These are phyloP conservation scores for Dactylorhiza incarnata DNA, from an alignment of 106 monocot genomes.

Conservation along the genomic window DNA sequence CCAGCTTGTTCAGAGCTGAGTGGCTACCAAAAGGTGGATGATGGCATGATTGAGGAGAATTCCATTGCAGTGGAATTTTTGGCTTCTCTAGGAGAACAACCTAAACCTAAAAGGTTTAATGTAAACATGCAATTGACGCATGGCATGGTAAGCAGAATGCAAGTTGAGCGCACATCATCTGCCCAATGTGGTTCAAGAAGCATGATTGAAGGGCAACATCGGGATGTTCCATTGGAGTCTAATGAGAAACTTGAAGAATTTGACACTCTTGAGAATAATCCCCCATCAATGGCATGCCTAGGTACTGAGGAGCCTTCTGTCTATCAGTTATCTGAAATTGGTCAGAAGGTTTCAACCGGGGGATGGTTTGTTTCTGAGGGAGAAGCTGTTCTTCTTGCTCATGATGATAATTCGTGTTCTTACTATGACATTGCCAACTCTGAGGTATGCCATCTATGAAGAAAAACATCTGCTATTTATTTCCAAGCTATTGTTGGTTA, in stretches of 20 bases:
- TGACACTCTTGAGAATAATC: constrained; percentile 61
- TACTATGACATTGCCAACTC: constrained; percentile 80
- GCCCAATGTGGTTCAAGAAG: constrained; percentile 15
- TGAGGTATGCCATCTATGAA: constrained; percentile 42
- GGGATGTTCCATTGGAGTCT: constrained; percentile 26
- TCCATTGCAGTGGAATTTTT: constrained; percentile 66
- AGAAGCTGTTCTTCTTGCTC: constrained; percentile 92
- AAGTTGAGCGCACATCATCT: constrained; percentile 13
- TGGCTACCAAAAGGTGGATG: constrained; percentile 3
- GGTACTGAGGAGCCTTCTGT: constrained; percentile 39
- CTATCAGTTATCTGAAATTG: constrained; percentile 51
- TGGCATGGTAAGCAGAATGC: constrained; percentile 15
- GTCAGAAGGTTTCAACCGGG: constrained; percentile 62
- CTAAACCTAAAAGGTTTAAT: constrained; percentile 4
- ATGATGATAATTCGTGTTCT: constrained; percentile 78
- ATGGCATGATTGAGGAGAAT: constrained; percentile 55
- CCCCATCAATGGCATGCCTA: constrained; percentile 20
- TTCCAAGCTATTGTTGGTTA: not conserved
- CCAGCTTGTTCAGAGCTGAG: not conserved
- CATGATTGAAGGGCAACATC: not conserved
- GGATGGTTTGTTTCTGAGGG: constrained; percentile 99
- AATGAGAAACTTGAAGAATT: constrained; percentile 67
- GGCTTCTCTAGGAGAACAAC: constrained; percentile 43
- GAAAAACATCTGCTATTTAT: not conserved
- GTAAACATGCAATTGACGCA: not conserved